Evolutionary conservation across 2,329 filamentous ascomycete genomes (phyloP).

Genomic region (Thelonectria rubi): DNA sequence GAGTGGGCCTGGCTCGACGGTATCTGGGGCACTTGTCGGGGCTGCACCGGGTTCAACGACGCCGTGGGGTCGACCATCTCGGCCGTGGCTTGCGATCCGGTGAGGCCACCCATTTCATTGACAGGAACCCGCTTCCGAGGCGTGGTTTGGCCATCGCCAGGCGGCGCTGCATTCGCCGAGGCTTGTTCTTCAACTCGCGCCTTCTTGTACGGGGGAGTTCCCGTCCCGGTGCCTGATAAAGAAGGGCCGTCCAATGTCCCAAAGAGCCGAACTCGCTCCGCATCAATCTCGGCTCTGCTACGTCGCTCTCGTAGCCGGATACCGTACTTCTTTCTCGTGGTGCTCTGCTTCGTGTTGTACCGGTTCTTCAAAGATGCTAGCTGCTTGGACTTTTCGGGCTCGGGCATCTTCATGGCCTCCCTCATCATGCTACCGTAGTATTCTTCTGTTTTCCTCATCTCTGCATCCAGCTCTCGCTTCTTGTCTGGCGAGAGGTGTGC

Average conservation of each 20-base stretch:
- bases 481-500: constrained; percentile 51
- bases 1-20: background rate
- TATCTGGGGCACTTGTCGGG: constrained; percentile 26
- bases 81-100: constrained; percentile 48
- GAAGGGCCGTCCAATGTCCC: constrained; percentile 27
- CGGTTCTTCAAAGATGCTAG: constrained; percentile 59
- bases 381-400: constrained; percentile 45
- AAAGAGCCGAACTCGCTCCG: constrained; percentile 52
- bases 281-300: constrained; percentile 56
- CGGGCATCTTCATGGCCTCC: constrained; percentile 50
- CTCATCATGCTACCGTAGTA: constrained; percentile 54
- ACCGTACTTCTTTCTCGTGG: constrained; percentile 67
- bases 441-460: constrained; percentile 45
- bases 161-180: constrained; percentile 1
- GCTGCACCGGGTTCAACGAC: constrained; percentile 34
- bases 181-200: constrained; percentile 30
- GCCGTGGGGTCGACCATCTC: constrained; percentile 50
- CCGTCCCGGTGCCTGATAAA: constrained; percentile 17
- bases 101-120: constrained; percentile 48
- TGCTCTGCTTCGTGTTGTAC: constrained; percentile 64
- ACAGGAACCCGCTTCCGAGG: constrained; percentile 43
- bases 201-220: constrained; percentile 37
- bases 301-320: constrained; percentile 62
- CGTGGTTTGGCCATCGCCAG: constrained; percentile 17
- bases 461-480: constrained; percentile 38